phyloP scores from a whole-genome alignment of 2,329 filamentous ascomycete species.

The Stromatinia cepivora region DNA sequence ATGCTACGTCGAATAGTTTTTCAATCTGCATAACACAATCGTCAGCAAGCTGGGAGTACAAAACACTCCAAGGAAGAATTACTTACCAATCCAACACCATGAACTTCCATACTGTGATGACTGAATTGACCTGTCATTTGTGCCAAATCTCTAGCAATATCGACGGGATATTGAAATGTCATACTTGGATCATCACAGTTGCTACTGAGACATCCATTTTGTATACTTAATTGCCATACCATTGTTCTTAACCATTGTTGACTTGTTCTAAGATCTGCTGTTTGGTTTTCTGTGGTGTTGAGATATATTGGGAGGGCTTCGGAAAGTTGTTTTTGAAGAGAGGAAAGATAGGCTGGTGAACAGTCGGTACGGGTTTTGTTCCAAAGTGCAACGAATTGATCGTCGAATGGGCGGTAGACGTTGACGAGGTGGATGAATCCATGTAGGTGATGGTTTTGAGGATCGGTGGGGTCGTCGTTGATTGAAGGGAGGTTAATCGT shows the following conservation, averaged over 20 bases:
- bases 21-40: slow-evolving; percentile 55
- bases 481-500: slow-evolving; percentile 66
- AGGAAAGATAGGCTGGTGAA: slow-evolving; percentile 55
- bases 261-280: slow-evolving; percentile 57
- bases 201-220: slow-evolving; percentile 53
- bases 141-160: slow-evolving; percentile 61
- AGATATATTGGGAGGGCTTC: slow-evolving; percentile 55
- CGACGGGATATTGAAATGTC: slow-evolving; percentile 63
- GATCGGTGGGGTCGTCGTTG: slow-evolving; percentile 60
- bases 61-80: not conserved
- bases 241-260: slow-evolving; percentile 67
- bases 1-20: slow-evolving; percentile 76
- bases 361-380: slow-evolving; percentile 62
- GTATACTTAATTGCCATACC: slow-evolving; percentile 61
- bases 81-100: slow-evolving; percentile 71
- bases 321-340: slow-evolving; percentile 62
- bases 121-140: slow-evolving; percentile 71
- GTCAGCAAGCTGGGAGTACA: slow-evolving; percentile 23
- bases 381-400: slow-evolving; percentile 63
- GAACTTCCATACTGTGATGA: slow-evolving; percentile 69
- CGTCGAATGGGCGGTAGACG: slow-evolving; percentile 66
- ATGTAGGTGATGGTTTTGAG: slow-evolving; percentile 53
- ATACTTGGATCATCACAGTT: slow-evolving; percentile 53
- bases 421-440: slow-evolving; percentile 61
- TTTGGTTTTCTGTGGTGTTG: slow-evolving; percentile 52